Base-by-base conservation (phyloP, 2,329 filamentous ascomycete genomes). In the Metarhizium sp. region DNA sequence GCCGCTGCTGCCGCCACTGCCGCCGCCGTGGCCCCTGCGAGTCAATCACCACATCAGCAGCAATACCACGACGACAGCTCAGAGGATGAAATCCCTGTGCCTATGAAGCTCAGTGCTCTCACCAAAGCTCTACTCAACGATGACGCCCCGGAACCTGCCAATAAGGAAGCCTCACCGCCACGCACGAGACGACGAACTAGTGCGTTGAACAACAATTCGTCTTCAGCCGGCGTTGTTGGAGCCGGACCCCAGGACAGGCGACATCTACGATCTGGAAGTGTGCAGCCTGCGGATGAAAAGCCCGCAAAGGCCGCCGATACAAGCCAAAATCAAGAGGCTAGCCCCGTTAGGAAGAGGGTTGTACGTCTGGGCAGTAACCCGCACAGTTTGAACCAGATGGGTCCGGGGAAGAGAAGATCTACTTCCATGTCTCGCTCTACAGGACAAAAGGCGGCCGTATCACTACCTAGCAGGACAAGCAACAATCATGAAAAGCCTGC, bases 71-170 rank as follows among this genome's bases (percentile, higher is more conserved):
- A 89, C 63, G 92, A 96, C 67, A 96, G 90, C 75, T 96, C 92
- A 29, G 92, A 96, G 71, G 92, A 96, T 65, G 92, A 96, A 71
- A 89, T 95, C 32, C 88, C 88, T 16, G 87, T 90, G 62, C 91
- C 91, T 64, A 90, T 94, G 82, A 95, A 94, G 74, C 87, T 96
- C 68, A 96, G 91, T 68, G 91, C 92, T 64, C 82, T 94, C 61
- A 95, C 92, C 51, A 92, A 94, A 67, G 92, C 90, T 20, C 77
- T 96, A 16, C 78, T 96, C 29, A 82, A 83, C 56, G 82, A 86
- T 57, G 80, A 81, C 47, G 78, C 74, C 3, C 78, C 81, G 8
- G 75, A 76, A 69, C 64, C 67, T 60, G 60, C 62, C 3, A 60
- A 69, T 30, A 68, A 70, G 13, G 66, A 72, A 2, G 66, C 73